Evolutionary conservation across 2,329 filamentous ascomycete species (phyloP), one percentile per base, ranked within the genome.

Genomic region (Parastagonospora avenae): DNA sequence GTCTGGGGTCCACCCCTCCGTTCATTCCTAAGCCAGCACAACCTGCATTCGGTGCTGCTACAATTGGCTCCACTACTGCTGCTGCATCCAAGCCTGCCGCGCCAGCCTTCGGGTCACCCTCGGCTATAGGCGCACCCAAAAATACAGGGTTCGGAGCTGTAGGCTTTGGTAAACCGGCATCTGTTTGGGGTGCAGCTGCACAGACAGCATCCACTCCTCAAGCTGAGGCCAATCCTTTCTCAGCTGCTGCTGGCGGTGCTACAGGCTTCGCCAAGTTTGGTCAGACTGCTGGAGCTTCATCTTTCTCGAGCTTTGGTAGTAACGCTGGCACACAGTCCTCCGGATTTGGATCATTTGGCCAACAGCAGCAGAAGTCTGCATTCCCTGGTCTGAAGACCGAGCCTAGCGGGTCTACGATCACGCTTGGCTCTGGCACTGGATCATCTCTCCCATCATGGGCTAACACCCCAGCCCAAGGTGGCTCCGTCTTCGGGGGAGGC

Each of bases 361-460:
- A 67, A 39, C 37, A 49, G 9, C 55, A 54, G 50, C 67, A 70
- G 42, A 67, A 70, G 47, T 61, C 71, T 15, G 54, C 53, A 4
- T 73, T 72, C 49, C 55, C 55, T 14, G 64, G 57, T 24, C 54
- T 69, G 32, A 68, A 55, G 39, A 61, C 64, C 8, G 66, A 66
- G 54, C 68, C 54, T 11, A 72, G 74, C 45, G 76, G 73, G 4
- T 79, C 76, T 4, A 77, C 76, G 3, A 64, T 74, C 15, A 73
- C 68, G n/a, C 52, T 76, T 37, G 64, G 63, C 42, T 74, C 73
- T 15, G 65, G 60, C 40, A 56, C 60, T 43, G 67, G 67, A 2
- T 72, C 69, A 7, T 70, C 68, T 2, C 48, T 72, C 6, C 64
- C 66, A 16, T 73, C 68, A 2, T 73, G 63, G 60, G 60, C 58